Conservation (phyloP, 2,329 filamentous ascomycete species). For the Keithomyces neogunnii region DNA sequence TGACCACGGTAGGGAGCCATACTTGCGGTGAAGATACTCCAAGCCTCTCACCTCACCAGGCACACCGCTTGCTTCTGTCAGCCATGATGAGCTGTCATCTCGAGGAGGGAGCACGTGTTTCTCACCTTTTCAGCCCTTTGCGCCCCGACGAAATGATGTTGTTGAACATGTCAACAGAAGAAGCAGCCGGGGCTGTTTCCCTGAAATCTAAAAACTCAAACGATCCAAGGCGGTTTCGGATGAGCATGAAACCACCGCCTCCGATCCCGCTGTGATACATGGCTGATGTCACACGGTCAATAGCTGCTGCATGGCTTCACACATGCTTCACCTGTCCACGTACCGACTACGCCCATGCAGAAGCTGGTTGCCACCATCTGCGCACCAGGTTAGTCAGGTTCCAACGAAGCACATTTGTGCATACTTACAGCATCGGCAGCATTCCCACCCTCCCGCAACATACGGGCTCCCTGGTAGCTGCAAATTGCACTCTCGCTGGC, state of each 20-base stretch:
- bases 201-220: slow-evolving; percentile 88
- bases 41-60: slow-evolving; percentile 71
- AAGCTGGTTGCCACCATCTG: slow-evolving; percentile 60
- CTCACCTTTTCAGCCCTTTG: no score
- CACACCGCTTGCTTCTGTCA: slow-evolving; percentile 38
- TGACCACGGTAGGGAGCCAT: slow-evolving; percentile 61
- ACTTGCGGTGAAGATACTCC: slow-evolving; percentile 65
- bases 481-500: not conserved
- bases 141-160: slow-evolving; percentile 37
- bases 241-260: slow-evolving; percentile 83
- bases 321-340: no score
- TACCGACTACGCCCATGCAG: slow-evolving; percentile 62
- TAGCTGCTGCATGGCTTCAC: no score
- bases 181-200: slow-evolving; percentile 76
- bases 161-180: slow-evolving; percentile 76
- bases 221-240: slow-evolving; percentile 59
- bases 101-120: no score
- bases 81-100: no score
- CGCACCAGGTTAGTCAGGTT: no score
- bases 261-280: slow-evolving; percentile 79
- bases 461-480: not conserved
- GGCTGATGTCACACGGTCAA: not conserved
- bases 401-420: no score
- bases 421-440: slow-evolving; percentile 54
- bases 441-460: slow-evolving; percentile 47